Conservation (phyloP, 805 yeast species). For the Blastobotrys americana region DNA sequence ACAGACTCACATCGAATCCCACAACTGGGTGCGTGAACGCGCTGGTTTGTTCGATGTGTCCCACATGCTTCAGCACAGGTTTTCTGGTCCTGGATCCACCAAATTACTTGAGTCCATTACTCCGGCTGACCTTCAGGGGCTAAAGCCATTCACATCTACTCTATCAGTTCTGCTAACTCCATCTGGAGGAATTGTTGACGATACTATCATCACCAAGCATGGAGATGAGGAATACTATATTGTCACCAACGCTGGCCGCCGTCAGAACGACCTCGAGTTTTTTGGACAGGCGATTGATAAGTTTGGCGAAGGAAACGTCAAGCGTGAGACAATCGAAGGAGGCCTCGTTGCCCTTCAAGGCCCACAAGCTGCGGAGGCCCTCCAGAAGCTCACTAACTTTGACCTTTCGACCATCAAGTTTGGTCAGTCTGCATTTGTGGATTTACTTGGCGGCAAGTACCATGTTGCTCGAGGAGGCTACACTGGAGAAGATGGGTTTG, state of each 20-base stretch:
- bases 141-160: constrained; percentile 56
- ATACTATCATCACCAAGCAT: constrained; percentile 81
- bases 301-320: constrained; percentile 31
- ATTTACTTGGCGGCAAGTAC: constrained; percentile 37
- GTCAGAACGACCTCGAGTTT: constrained; percentile 69
- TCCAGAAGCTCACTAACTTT: constrained; percentile 55
- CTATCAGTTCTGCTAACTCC: constrained; percentile 65
- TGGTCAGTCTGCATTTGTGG: constrained; percentile 56
- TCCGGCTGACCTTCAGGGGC: constrained; percentile 70
- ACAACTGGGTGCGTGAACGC: constrained; percentile 82
- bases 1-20: constrained; percentile 89
- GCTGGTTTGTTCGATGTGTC: constrained; percentile 95
- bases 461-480: constrained; percentile 95
- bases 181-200: constrained; percentile 88
- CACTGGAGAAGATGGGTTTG: constrained; percentile 98
- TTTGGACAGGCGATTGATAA: constrained; percentile 44
- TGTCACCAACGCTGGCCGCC: constrained; percentile 94
- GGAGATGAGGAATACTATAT: constrained; percentile 66
- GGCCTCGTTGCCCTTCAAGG: constrained; percentile 90
- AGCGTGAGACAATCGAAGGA: constrained; percentile 41
- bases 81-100: constrained; percentile 62
- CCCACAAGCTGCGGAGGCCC: constrained; percentile 64
- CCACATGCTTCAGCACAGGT: constrained; percentile 89
- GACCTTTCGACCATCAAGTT: constrained; percentile 60
- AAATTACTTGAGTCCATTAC: constrained; percentile 69